A percentile compares a stretch with the other conserved stretches of the same genome.
These are phyloP conservation scores for Fraxinus ornus DNA, from an alignment of 305 asterid genomes.

Conservation along the genomic window DNA sequence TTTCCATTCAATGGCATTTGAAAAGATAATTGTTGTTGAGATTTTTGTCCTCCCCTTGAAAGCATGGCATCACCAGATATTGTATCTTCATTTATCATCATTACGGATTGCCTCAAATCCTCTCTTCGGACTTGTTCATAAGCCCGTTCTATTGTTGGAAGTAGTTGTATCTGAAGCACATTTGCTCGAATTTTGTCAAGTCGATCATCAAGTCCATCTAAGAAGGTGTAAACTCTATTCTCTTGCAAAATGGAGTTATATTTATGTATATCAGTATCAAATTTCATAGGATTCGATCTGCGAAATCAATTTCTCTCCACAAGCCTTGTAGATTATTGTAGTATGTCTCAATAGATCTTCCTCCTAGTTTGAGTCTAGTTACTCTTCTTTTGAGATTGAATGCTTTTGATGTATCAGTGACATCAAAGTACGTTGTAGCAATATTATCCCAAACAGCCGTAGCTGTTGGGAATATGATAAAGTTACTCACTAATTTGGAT, in stretches of 20 bases:
- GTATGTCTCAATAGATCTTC: neutral
- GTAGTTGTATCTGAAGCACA: slow-evolving; percentile 7
- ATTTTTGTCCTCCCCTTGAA: neutral
- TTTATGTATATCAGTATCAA: neutral
- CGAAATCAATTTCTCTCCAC: slow-evolving; percentile 20
- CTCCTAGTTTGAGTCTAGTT: neutral
- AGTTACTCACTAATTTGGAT: neutral
- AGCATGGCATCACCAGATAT: neutral
- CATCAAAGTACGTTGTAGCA: neutral
- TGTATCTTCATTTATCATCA: neutral
- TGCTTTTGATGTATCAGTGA: neutral
- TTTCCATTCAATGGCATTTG: neutral
- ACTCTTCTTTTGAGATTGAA: neutral
- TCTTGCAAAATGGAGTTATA: slow-evolving; percentile 9
- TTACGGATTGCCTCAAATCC: neutral
- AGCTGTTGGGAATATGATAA: neutral
- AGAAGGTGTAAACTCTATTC: slow-evolving; percentile 2
- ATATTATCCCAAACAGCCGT: neutral
- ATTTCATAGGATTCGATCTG: neutral
- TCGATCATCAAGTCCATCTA: slow-evolving; percentile 20
- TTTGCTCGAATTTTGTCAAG: neutral
- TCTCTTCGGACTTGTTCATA: neutral
- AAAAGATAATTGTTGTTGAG: neutral
- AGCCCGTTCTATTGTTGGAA: neutral
- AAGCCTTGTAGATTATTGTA: slow-evolving; percentile 3